Percentiles rank a stretch among this genome's conserved stretches.
These are phyloP conservation scores for Acanthamoeba sp. DNA, from an alignment of 208 protist species.

Conservation along the genomic window DNA sequence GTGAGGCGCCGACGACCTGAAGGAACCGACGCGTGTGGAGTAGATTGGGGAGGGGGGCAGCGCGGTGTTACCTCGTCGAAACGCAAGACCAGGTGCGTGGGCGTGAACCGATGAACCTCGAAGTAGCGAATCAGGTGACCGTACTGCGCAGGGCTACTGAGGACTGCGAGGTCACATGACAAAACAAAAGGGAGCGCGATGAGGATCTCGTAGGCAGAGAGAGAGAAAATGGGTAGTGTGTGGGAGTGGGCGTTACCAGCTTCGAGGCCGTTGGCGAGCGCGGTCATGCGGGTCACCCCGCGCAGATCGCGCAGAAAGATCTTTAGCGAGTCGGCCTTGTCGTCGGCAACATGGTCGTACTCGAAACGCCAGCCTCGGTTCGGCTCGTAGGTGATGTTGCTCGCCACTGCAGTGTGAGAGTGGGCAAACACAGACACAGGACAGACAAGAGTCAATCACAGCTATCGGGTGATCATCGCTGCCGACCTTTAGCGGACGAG, in stretches of 20 bases:
- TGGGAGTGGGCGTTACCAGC: background rate
- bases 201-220: too few species aligned
- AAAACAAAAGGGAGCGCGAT: too few species aligned
- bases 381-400: constrained; percentile 22
- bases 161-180: background rate
- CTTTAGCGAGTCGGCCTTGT: constrained; percentile 33
- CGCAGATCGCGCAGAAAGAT: constrained; percentile 54
- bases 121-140: constrained; percentile 40
- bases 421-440: background rate
- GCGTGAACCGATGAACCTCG: background rate
- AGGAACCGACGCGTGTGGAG: background rate
- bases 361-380: background rate
- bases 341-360: constrained; percentile 45
- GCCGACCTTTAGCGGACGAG: too few species aligned
- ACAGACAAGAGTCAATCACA: too few species aligned
- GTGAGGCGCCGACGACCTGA: too few species aligned
- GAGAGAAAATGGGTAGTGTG: background rate
- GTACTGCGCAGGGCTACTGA: background rate
- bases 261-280: constrained; percentile 44
- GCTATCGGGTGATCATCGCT: background rate
- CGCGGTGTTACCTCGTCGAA: constrained; percentile 36
- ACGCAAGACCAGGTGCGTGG: background rate
- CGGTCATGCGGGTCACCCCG: constrained; percentile 34
- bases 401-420: background rate
- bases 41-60: too few species aligned